These are phyloP conservation scores for Pseudogymnoascus pannorum DNA, from an alignment of 2,329 filamentous ascomycete genomes.

Conservation along the genomic window DNA sequence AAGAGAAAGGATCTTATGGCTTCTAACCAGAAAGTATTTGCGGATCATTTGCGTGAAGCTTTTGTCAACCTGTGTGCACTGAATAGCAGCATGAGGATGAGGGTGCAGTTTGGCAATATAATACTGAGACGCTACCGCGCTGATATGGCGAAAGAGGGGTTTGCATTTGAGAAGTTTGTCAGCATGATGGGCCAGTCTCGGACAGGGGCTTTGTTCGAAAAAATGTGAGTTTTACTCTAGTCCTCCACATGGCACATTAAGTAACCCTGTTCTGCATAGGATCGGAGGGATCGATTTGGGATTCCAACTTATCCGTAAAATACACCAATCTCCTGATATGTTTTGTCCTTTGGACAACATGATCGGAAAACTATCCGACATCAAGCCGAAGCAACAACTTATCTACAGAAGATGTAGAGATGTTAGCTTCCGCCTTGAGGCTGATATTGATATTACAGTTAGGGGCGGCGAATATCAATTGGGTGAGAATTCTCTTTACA, in stretches of 20 bases:
- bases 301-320: background rate
- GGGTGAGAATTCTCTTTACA: slow-evolving; percentile 2
- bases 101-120: slow-evolving; percentile 26
- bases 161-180: slow-evolving; percentile 20
- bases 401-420: background rate
- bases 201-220: slow-evolving; percentile 21
- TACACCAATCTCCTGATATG: background rate
- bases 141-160: slow-evolving; percentile 15
- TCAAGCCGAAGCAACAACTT: slow-evolving; percentile 10
- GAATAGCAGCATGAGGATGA: slow-evolving; percentile 26
- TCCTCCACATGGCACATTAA: background rate
- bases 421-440: slow-evolving; percentile 8
- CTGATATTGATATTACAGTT: slow-evolving; percentile 9
- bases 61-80: slow-evolving; percentile 19
- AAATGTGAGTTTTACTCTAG: slow-evolving; percentile 21
- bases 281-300: background rate
- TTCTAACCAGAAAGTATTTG: slow-evolving; percentile 16
- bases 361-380: background rate
- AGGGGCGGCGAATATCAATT: slow-evolving; percentile 8
- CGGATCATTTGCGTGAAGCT: slow-evolving; percentile 17
- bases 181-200: slow-evolving; percentile 22
- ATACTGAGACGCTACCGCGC: slow-evolving; percentile 18
- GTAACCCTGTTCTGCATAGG: background rate
- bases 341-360: slow-evolving; percentile 9
- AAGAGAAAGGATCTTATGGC: slow-evolving; percentile 11